phyloP scores from a whole-genome alignment of 2,329 filamentous ascomycete genomes.

The Aspergillus candidus region DNA sequence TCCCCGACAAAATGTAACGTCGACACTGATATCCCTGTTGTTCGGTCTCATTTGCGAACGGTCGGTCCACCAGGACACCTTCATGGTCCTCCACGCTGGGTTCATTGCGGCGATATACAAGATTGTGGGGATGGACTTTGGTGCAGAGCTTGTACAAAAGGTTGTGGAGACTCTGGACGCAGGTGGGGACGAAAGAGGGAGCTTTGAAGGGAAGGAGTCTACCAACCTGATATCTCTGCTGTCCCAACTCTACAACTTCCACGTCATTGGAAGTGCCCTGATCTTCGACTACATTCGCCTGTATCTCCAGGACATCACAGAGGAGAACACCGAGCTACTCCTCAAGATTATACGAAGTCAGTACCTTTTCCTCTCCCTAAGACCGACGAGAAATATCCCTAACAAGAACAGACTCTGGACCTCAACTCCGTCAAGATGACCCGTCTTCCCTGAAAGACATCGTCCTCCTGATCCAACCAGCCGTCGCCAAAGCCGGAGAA shows the following conservation, averaged over 20 bases:
- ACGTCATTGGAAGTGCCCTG: conserved; percentile 73
- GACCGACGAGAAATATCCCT: conserved; percentile 3
- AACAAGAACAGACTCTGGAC: conserved; percentile 55
- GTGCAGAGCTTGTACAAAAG: conserved; percentile 74
- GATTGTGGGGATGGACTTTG: conserved; percentile 80
- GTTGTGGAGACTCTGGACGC: conserved; percentile 69
- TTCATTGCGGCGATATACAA: conserved; percentile 87
- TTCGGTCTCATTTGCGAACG: conserved; percentile 74
- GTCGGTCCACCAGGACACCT: conserved; percentile 75
- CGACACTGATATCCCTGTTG: conserved; percentile 69
- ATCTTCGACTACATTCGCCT: conserved; percentile 86
- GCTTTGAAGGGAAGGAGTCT: conserved; percentile 51
- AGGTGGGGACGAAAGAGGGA: conserved; percentile 48
- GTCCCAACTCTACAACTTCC: conserved; percentile 85
- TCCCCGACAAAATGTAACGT: conserved; percentile 81
- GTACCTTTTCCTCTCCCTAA: conserved; percentile 8
- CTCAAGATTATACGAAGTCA: conserved; percentile 70
- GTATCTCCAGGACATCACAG: conserved; percentile 67
- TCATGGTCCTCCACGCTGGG: conserved; percentile 82
- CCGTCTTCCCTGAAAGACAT: conserved; percentile 85
- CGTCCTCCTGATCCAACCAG: conserved; percentile 68
- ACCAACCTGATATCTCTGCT: conserved; percentile 77
- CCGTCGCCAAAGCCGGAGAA: conserved; percentile 61
- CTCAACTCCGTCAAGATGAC: conserved; percentile 81
- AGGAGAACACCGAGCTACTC: conserved; percentile 82